phyloP scores from a whole-genome alignment of 2,329 filamentous ascomycete genomes.

The Proliferodiscus dingleyae region DNA sequence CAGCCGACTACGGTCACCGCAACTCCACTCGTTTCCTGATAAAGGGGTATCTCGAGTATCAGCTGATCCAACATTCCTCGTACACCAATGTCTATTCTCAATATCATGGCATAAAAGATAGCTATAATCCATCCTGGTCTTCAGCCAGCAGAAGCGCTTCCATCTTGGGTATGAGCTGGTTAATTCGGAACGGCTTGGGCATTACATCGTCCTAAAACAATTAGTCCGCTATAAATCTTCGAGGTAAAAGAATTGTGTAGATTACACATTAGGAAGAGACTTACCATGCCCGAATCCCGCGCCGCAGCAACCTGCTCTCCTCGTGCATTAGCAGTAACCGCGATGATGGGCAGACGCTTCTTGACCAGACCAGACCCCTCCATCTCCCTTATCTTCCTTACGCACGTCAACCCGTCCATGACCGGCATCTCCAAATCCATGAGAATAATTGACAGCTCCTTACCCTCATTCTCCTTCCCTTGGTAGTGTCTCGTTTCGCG shows the following conservation, averaged over 20 bases:
- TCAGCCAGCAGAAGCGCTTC: conserved; percentile 36
- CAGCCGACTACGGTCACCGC: no score
- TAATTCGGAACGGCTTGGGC: conserved; percentile 70
- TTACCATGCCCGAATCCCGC: conserved; percentile 65
- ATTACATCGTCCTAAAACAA: conserved; percentile 61
- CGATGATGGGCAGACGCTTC: conserved; percentile 67
- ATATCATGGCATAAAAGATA: no score
- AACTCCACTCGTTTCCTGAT: no score
- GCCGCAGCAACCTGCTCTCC: conserved; percentile 67
- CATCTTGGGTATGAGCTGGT: conserved; percentile 62
- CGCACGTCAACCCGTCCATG: conserved; percentile 74
- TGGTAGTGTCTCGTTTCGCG: conserved; percentile 55
- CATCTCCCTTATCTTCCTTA: conserved; percentile 61
- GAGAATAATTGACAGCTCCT: conserved; percentile 58
- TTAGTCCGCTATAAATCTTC: no score
- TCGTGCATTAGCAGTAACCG: conserved; percentile 71
- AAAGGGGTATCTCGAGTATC: no score
- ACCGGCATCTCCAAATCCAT: conserved; percentile 82
- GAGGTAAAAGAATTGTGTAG: no score
- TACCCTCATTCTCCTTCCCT: conserved; percentile 85
- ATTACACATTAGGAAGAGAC: no score
- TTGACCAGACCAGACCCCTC: conserved; percentile 55
- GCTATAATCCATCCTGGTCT: neutral
- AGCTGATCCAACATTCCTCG: no score
- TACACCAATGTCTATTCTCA: no score